These are phyloP conservation scores for Macroventuria anomochaeta DNA, from an alignment of 2,329 filamentous ascomycete species.

Conservation along the genomic window DNA sequence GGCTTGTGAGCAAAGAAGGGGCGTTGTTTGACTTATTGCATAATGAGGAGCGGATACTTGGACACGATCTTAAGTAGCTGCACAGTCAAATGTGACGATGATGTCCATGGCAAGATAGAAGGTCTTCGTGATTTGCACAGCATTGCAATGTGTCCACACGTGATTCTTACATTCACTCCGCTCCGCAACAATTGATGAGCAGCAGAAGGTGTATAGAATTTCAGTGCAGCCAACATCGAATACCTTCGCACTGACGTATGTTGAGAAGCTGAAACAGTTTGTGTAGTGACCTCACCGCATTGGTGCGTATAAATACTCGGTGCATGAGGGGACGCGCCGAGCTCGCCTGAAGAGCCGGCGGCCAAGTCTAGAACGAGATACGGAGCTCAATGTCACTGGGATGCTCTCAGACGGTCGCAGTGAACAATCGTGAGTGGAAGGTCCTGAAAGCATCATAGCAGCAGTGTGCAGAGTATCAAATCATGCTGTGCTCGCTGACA, in stretches of 20 bases:
- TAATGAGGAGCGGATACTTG: conserved; percentile 33
- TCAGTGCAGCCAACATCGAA: not conserved
- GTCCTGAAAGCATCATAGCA: not conserved
- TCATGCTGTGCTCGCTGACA: not conserved
- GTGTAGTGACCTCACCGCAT: conserved; percentile 8
- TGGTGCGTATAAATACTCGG: conserved; percentile 20
- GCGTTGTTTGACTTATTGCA: conserved; percentile 41
- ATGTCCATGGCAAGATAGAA: conserved; percentile 6
- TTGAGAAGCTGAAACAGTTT: conserved; percentile 1
- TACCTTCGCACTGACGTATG: not conserved
- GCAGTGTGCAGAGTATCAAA: not conserved
- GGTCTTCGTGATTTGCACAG: not conserved
- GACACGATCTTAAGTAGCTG: conserved; percentile 17
- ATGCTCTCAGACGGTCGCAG: not conserved
- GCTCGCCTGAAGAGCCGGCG: conserved; percentile 16
- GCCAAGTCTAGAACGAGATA: conserved; percentile 20
- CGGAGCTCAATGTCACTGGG: conserved; percentile 1
- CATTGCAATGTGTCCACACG: not conserved
- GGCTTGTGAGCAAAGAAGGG: conserved; percentile 21
- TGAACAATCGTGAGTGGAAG: not conserved
- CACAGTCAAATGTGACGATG: conserved; percentile 17
- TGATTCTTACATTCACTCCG: not conserved
- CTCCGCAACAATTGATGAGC: not conserved
- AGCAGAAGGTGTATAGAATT: not conserved
- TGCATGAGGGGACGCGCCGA: conserved; percentile 18